Conservation (phyloP, 164 flowering plant species). For the Sedum album region DNA sequence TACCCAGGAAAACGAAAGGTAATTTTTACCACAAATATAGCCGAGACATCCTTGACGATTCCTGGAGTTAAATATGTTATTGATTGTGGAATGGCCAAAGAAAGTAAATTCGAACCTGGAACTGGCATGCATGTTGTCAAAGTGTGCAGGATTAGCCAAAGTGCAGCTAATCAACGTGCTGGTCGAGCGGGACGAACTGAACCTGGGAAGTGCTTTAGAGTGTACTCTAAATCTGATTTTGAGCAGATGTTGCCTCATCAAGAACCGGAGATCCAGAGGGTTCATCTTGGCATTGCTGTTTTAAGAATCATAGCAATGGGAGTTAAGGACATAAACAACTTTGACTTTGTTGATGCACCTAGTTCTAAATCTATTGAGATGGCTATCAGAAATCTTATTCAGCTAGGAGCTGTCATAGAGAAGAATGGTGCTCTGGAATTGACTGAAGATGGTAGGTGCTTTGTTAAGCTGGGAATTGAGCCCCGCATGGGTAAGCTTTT, state of each 20-base stretch:
- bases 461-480: slow-evolving; percentile 84
- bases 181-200: slow-evolving; percentile 98
- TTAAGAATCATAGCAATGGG: slow-evolving; percentile 79
- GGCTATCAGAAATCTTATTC: slow-evolving; percentile 79
- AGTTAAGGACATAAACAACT: slow-evolving; percentile 42
- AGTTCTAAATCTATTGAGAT: slow-evolving; percentile 60
- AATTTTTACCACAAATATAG: slow-evolving; percentile 88
- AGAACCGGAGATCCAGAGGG: slow-evolving; percentile 88
- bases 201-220: slow-evolving; percentile 83
- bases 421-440: slow-evolving; percentile 37
- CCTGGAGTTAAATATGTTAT: slow-evolving; percentile 89
- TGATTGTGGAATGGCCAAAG: slow-evolving; percentile 87
- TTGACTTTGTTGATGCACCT: slow-evolving; percentile 93
- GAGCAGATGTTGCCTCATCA: slow-evolving; percentile 49
- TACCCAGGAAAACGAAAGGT: slow-evolving; percentile 67
- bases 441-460: slow-evolving; percentile 44
- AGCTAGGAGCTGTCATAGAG: slow-evolving; percentile 55
- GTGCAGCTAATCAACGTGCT: slow-evolving; percentile 90
- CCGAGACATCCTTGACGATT: slow-evolving; percentile 95
- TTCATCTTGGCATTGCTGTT: slow-evolving; percentile 92
- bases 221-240: slow-evolving; percentile 59
- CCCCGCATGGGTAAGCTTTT: slow-evolving; percentile 88
- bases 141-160: slow-evolving; percentile 66
- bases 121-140: slow-evolving; percentile 84
- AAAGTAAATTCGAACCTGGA: slow-evolving; percentile 69